Evolutionary conservation across 2,329 filamentous ascomycete genomes (phyloP), one percentile per base, ranked within the genome.

Genomic region (Graphium sp.): DNA sequence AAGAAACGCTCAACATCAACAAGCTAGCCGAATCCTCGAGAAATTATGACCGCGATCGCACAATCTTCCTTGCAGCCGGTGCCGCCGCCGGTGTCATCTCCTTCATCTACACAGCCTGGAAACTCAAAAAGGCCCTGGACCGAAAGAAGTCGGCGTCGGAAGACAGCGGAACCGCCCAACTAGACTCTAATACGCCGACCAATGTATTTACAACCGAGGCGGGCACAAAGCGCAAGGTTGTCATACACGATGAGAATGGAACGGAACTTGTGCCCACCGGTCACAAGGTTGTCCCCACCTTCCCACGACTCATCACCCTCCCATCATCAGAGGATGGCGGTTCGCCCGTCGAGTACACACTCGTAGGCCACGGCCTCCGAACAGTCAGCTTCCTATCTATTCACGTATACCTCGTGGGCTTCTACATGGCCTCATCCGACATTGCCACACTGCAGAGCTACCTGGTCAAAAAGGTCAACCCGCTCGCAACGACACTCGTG

Each of bases 341-440:
- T 36, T 68, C 50, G 42, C n/a, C n/a, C n/a, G n/a, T n/a, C n/a
- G 78, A 93, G 42, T 95, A 94, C 49, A 85, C 83, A 14, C 64
- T 95, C 0, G 66, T 95, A 6, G 89, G 89, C 0, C 56, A 94
- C 5, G 89, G 89, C 12, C 75, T 91, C 36, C 71, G 89, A 31
- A 84, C 78, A 1, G 89, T 98, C 18, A 91, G 80, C 15, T 93
- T 95, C 50, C 56, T 95, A 24, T 60, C 70, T 27, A 83, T 98
- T 24, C 76, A 93, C 48, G 89, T 98, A 30, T 98, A 98, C 55
- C 79, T 95, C 12, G 79, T 93, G 0, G 89, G 87, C 11, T 71
- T 91, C 41, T 98, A 98, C 55, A 66, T 95, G 16, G 81, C 84
- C 16, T 87, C 77, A 0, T 60, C 74, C 21, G 84, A 93, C 44